phyloP scores from a whole-genome alignment of 1,139 yeast species.

The Debaryomyces subglobosus region DNA sequence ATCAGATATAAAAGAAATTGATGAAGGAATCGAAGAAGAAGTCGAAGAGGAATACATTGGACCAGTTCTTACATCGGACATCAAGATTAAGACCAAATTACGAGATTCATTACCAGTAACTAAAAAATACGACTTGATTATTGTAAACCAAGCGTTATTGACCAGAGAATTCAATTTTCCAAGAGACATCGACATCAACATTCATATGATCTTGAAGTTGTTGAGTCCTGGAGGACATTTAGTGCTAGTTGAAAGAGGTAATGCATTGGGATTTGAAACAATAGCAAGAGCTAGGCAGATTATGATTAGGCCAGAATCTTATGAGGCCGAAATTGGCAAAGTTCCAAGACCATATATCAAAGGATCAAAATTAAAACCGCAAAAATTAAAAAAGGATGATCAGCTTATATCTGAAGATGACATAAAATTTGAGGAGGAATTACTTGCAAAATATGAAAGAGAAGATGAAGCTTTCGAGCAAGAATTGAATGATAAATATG shows the following conservation, averaged over 20 bases:
- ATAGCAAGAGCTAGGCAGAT: conserved; percentile 90
- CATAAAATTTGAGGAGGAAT: conserved; percentile 33
- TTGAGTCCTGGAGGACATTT: conserved; percentile 79
- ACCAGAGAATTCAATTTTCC: conserved; percentile 66
- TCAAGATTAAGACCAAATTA: conserved; percentile 56
- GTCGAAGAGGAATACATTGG: conserved; percentile 45
- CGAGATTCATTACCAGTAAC: conserved; percentile 52
- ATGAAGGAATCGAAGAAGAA: conserved; percentile 20
- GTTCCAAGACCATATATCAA: conserved; percentile 72
- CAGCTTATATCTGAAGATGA: conserved; percentile 40
- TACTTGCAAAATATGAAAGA: conserved; percentile 30
- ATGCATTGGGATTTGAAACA: conserved; percentile 84
- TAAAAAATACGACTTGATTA: conserved; percentile 74
- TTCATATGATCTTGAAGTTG: conserved; percentile 61
- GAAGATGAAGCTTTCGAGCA: conserved; percentile 34
- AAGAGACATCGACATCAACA: conserved; percentile 67
- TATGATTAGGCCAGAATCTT: conserved; percentile 80
- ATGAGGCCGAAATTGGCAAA: conserved; percentile 57
- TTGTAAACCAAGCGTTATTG: conserved; percentile 78
- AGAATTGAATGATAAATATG: conserved; percentile 42
- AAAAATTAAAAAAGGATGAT: conserved; percentile 38
- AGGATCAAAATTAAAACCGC: conserved; percentile 51
- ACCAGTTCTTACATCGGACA: conserved; percentile 58
- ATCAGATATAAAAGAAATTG: conserved; percentile 11
- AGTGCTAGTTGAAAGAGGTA: conserved; percentile 84